Evolutionary conservation across 441 rosid genomes (phyloP).

Genomic region (Pelargonium exstipulatum): DNA sequence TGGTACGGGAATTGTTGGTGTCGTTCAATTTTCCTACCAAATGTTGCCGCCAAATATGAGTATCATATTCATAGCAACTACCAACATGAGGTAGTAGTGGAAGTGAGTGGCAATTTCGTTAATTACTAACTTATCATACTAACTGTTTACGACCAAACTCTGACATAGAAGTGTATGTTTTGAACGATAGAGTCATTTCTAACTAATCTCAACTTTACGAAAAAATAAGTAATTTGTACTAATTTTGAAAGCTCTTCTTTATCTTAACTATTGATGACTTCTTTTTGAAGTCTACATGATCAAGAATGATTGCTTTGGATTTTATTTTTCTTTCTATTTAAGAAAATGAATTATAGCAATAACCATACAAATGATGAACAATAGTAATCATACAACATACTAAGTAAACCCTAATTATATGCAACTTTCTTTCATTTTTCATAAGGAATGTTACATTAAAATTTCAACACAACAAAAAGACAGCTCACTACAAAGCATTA

Average conservation of each 20-base stretch:
- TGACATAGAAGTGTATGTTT: no score
- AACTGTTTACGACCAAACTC: no score
- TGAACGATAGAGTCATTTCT: no score
- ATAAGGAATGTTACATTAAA: not conserved
- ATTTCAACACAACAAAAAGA: not conserved
- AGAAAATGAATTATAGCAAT: not conserved
- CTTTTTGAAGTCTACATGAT: no score
- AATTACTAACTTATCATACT: no score
- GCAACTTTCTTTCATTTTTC: not conserved
- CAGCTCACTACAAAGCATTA: not conserved
- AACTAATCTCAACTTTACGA: no score
- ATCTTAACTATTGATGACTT: no score
- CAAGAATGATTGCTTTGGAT: no score
- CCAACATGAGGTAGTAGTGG: no score
- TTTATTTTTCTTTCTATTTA: not conserved
- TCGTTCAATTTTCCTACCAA: not conserved
- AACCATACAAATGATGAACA: not conserved
- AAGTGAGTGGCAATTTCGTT: no score
- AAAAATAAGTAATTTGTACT: no score
- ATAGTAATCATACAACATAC: not conserved
- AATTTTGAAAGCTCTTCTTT: no score
- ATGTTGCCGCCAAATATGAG: slow-evolving; percentile 6
- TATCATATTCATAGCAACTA: not conserved
- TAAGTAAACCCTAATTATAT: not conserved
- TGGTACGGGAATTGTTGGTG: slow-evolving; percentile 1